A percentile compares a stretch with the other conserved stretches of the same genome.
Evolutionary conservation across 2,329 filamentous ascomycete genomes (phyloP).

Genomic region (Sclerotinia sclerotiorum): DNA sequence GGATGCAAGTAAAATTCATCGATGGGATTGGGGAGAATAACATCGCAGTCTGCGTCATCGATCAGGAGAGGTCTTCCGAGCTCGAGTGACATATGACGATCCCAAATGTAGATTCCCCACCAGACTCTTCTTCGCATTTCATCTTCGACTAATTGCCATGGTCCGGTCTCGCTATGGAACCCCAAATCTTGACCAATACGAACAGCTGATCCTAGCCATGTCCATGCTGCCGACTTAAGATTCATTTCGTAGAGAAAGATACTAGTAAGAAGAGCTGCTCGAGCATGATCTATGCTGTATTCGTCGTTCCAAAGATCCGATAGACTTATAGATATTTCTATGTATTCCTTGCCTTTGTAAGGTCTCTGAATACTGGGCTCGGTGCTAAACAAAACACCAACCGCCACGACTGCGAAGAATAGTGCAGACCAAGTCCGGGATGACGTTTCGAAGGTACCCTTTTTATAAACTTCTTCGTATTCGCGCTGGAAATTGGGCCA

Average conservation of each 20-base stretch:
- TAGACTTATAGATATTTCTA: slow-evolving; percentile 68
- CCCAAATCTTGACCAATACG: slow-evolving; percentile 81
- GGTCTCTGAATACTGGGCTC: slow-evolving; percentile 54
- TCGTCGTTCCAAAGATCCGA: slow-evolving; percentile 82
- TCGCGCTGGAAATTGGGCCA: slow-evolving; percentile 79
- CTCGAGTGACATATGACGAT: slow-evolving; percentile 78
- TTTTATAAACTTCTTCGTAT: slow-evolving; percentile 74
- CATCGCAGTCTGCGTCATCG: slow-evolving; percentile 84
- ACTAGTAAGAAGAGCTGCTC: slow-evolving; percentile 69
- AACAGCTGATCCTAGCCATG: slow-evolving; percentile 79
- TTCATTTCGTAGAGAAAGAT: slow-evolving; percentile 86
- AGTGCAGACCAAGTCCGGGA: slow-evolving; percentile 73
- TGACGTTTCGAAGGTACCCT: slow-evolving; percentile 58
- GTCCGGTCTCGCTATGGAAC: slow-evolving; percentile 71
- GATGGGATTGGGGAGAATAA: slow-evolving; percentile 72
- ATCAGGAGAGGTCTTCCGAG: slow-evolving; percentile 79
- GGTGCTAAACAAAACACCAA: slow-evolving; percentile 72
- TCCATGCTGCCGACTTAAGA: slow-evolving; percentile 79
- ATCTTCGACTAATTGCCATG: slow-evolving; percentile 72
- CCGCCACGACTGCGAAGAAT: slow-evolving; percentile 80
- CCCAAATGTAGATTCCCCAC: slow-evolving; percentile 92
- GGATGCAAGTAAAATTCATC: slow-evolving; percentile 76
- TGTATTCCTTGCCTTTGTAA: slow-evolving; percentile 62
- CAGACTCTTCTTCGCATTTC: slow-evolving; percentile 87
- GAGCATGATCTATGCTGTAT: slow-evolving; percentile 71